Percentiles rank a stretch among this genome's conserved stretches.
Evolutionary conservation across 2,329 filamentous ascomycete species (phyloP).

Genomic region (Cladophialophora immunda): DNA sequence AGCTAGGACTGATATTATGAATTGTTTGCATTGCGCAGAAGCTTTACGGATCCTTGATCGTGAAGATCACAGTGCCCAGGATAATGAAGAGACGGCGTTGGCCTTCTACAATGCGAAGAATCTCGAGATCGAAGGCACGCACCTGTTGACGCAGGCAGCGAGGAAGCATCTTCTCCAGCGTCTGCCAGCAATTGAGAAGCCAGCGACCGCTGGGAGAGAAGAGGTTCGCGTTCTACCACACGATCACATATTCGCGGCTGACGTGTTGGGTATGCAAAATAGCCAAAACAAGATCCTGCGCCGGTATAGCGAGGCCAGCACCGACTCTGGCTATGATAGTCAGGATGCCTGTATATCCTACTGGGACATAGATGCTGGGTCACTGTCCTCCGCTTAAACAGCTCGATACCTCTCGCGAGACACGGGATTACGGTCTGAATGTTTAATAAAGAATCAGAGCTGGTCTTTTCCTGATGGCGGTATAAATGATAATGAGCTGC

Average conservation of each 20-base stretch:
- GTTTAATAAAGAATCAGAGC: background rate
- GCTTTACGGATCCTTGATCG: constrained; percentile 61
- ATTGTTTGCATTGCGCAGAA: constrained; percentile 67
- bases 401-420: background rate
- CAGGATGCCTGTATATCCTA: constrained; percentile 33
- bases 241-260: constrained; percentile 27
- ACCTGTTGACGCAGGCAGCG: constrained; percentile 34
- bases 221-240: constrained; percentile 35
- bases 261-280: constrained; percentile 29
- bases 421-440: background rate
- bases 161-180: constrained; percentile 36
- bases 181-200: constrained; percentile 27
- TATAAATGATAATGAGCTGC: background rate
- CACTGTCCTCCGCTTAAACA: background rate
- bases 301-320: constrained; percentile 47
- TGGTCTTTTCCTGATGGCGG: background rate
- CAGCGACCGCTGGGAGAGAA: constrained; percentile 31
- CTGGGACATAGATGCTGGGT: constrained; percentile 24
- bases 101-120: constrained; percentile 46
- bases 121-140: constrained; percentile 43
- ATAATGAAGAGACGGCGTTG: constrained; percentile 41
- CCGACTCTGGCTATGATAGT: constrained; percentile 53
- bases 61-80: constrained; percentile 38
- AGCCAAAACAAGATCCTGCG: constrained; percentile 29
- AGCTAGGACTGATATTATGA: constrained; percentile 62